Evolutionary conservation across 2,329 filamentous ascomycete genomes (phyloP).

Genomic region (Diaporthe caulivora): DNA sequence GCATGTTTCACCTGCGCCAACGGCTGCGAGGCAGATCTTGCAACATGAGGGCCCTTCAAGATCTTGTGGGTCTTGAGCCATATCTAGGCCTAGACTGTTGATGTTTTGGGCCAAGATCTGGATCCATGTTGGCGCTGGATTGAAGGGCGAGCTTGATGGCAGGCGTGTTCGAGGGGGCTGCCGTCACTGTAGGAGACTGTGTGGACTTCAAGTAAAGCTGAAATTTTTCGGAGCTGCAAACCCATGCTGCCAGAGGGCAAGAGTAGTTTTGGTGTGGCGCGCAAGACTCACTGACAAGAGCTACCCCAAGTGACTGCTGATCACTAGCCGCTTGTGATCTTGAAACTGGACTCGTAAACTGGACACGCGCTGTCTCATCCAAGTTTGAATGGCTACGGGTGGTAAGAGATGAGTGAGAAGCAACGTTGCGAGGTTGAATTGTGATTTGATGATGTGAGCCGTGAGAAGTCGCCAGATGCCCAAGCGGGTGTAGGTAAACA

Average conservation of each 20-base stretch:
- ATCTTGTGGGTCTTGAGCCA: accelerated
- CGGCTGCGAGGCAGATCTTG: not conserved
- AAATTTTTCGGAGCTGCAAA: accelerated
- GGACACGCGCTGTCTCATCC: too few species aligned
- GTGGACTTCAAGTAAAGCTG: too few species aligned
- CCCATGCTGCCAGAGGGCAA: too few species aligned
- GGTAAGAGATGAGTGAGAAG: not conserved
- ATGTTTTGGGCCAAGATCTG: too few species aligned
- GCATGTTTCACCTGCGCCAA: too few species aligned
- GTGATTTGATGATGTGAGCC: not conserved
- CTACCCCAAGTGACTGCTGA: too few species aligned
- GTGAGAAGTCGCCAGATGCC: too few species aligned
- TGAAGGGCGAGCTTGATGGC: too few species aligned
- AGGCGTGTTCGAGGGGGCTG: too few species aligned
- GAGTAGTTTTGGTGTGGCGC: not conserved
- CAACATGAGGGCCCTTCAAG: accelerated
- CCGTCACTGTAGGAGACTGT: not conserved
- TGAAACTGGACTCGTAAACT: not conserved
- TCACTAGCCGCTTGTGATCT: too few species aligned
- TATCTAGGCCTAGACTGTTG: not conserved
- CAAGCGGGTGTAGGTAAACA: too few species aligned
- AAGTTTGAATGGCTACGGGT: not conserved
- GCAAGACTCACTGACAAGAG: not conserved
- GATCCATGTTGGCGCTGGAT: not conserved
- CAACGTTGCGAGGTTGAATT: not conserved